phyloP scores from a whole-genome alignment of 2,329 filamentous ascomycete species.

The Dryadomyces quercivorus region DNA sequence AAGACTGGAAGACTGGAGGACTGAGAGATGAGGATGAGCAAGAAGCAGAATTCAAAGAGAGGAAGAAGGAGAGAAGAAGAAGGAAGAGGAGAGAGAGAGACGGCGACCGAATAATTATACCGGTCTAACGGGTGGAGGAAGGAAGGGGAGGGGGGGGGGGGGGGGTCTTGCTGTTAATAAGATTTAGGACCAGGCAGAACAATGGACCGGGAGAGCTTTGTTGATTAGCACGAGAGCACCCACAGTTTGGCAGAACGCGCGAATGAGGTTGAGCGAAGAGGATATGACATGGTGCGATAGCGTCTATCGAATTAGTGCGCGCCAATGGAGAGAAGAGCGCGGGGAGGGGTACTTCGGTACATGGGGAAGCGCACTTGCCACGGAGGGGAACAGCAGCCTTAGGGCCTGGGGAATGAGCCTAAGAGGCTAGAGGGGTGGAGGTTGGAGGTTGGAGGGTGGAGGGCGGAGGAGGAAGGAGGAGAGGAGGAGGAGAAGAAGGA shows the following conservation, averaged over 20 bases:
- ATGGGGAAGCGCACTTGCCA: neutral
- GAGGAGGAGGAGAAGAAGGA: slow-evolving; percentile 9
- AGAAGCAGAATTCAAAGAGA: neutral
- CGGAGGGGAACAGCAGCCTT: neutral
- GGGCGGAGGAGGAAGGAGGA: slow-evolving; percentile 4
- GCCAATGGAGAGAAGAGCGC: neutral
- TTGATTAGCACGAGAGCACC: neutral
- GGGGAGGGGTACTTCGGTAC: neutral
- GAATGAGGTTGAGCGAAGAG: slow-evolving; percentile 1
- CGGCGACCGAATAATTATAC: neutral
- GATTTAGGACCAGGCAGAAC: slow-evolving; percentile 3
- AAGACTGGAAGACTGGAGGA: neutral
- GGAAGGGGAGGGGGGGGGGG: neutral
- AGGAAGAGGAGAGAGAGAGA: neutral
- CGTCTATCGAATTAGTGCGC: neutral
- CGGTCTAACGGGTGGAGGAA: slow-evolving; percentile 1
- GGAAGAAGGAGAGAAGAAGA: neutral
- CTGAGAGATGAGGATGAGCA: neutral
- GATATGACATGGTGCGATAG: neutral
- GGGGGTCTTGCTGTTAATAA: slow-evolving; percentile 7
- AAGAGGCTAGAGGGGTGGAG: neutral
- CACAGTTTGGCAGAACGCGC: neutral
- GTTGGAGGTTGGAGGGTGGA: neutral
- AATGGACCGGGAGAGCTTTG: slow-evolving; percentile 1
- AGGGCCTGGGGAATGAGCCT: too few species aligned